A percentile compares a stretch with the other conserved stretches of the same genome.
These are phyloP conservation scores for Musa beccarii DNA, from an alignment of 176 grass and related monocot species.

Conservation along the genomic window DNA sequence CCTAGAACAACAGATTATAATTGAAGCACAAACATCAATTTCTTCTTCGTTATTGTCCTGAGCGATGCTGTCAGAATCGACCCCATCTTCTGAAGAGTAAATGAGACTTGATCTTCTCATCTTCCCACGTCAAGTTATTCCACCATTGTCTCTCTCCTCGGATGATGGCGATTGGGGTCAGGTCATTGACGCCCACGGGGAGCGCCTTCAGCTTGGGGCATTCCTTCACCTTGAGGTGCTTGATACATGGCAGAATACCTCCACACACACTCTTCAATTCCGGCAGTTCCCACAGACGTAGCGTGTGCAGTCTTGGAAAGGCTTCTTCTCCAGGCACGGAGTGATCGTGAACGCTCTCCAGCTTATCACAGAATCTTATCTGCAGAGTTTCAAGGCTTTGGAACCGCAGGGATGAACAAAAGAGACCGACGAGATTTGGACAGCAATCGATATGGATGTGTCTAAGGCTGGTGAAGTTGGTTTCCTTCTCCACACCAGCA, in stretches of 20 bases:
- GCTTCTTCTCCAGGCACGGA: not conserved
- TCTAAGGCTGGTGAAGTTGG: no score
- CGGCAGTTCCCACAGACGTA: conserved; percentile 33
- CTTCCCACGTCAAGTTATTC: conserved; percentile 22
- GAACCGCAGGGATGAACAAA: no score
- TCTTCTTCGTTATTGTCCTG: no score
- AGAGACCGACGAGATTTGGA: no score
- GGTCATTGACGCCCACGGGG: conserved; percentile 30
- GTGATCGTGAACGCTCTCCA: not conserved
- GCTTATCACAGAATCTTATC: no score
- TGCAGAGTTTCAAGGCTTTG: no score
- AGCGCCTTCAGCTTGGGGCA: conserved; percentile 15
- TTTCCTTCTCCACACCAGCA: no score
- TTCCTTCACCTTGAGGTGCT: no score
- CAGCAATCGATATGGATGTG: no score
- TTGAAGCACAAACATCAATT: no score
- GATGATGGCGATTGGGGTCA: conserved; percentile 15
- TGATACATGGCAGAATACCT: conserved; percentile 16
- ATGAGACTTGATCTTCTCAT: conserved; percentile 24
- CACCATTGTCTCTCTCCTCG: conserved; percentile 23
- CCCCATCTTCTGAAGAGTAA: conserved; percentile 26
- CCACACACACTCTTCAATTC: conserved; percentile 19
- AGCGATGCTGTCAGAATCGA: no score
- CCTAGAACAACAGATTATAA: no score
- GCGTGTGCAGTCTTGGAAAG: conserved; percentile 23